Evolutionary conservation across 75 land plant species (phyloP).

Genomic region (Azolla pinnata): DNA sequence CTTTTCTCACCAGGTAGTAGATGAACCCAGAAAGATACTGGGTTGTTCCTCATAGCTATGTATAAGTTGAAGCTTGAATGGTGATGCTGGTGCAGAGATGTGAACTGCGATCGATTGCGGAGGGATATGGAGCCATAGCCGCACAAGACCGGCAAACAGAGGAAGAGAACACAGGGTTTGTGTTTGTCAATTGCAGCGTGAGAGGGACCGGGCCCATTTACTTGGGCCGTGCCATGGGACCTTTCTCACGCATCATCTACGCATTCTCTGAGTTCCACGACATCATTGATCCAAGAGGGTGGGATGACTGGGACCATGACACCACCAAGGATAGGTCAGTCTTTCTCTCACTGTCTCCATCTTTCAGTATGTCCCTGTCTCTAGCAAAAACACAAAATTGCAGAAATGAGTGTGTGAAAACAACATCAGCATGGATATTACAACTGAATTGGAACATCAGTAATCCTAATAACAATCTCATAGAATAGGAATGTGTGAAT

Average conservation of each 20-base stretch:
- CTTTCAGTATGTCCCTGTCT: too few relatives aligned
- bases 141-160: conserved; percentile 62
- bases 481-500: too few relatives aligned
- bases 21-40: too few relatives aligned
- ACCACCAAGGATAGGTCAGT: conserved; percentile 47
- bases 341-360: background rate
- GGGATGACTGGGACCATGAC: conserved; percentile 80
- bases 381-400: too few relatives aligned
- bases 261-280: conserved; percentile 70
- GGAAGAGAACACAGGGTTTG: conserved; percentile 64
- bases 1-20: too few relatives aligned
- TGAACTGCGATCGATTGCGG: conserved; percentile 75
- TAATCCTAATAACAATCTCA: too few relatives aligned
- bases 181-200: conserved; percentile 71
- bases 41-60: too few relatives aligned
- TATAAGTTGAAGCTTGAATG: too few relatives aligned
- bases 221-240: conserved; percentile 95
- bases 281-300: conserved; percentile 63
- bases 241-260: conserved; percentile 79
- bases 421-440: too few relatives aligned
- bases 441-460: too few relatives aligned
- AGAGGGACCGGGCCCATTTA: conserved; percentile 79
- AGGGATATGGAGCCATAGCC: conserved; percentile 70
- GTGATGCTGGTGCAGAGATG: conserved; percentile 54
- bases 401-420: too few relatives aligned